Evolutionary conservation across 2,329 filamentous ascomycete genomes (phyloP), one percentile per base, ranked within the genome.

Genomic region (Seiridium cupressi): DNA sequence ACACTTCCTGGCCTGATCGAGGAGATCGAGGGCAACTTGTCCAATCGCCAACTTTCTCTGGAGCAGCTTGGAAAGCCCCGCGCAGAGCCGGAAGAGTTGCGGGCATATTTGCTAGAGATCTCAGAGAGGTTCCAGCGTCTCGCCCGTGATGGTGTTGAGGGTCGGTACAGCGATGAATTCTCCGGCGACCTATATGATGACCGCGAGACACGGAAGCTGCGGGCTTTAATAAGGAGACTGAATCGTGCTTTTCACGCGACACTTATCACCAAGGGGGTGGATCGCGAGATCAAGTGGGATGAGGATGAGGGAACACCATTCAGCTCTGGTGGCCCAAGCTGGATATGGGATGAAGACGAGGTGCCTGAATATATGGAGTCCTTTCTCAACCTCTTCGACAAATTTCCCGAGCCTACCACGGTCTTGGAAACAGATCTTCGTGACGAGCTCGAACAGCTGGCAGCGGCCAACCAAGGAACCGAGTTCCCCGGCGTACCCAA

Each of bases 101-200:
- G 71, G 35, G 61, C 62, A 6, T 71, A 76, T 56, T 67, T 78
- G 1, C 63, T 76, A 4, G 64, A 65, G 7, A 72, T 80, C 18
- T 74, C 75, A 53, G 70, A 70, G 26, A 66, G 65, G 1, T 80
- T 77, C 58, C 72, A 75, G 34, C 63, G 66, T 1, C 65, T 81
- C n/a, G 73, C 71, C 3, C 64, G 64, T 3, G 68, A 76, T 32
- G 76, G 75, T 0, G 58, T 79, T n/a, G 72, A 74, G 54, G 79
- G 79, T 0, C 70, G 69, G 31, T 81, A 81, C 56, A 57, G 38
- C 0, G 72, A 80, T 60, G 60, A 68, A 0, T 80, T 79, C 61
- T 81, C 81, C 48, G 72, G 74, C 3, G 67, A 63, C 7, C 40
- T 67, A 2, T 66, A 64, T 13, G 51, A 61, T 0, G 66, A 74